Evolutionary conservation across 371 early-diverging fungal genomes (phyloP).

Genomic region (Modicella reniformis): DNA sequence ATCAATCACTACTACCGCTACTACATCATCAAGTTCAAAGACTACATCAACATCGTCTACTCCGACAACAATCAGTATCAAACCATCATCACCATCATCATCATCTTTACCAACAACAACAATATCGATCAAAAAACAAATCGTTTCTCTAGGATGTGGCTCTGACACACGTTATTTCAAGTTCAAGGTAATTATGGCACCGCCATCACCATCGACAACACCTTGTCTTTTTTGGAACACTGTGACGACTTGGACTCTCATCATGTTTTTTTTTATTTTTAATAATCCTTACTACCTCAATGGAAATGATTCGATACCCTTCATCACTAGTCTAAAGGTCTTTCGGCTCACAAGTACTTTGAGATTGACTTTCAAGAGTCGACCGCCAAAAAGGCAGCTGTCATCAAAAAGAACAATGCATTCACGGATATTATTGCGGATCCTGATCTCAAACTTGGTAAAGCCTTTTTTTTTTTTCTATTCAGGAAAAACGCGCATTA

Average conservation of each 20-base stretch:
- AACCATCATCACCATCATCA: background rate
- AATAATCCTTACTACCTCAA: too few species aligned
- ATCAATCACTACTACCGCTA: background rate
- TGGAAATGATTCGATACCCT: too few species aligned
- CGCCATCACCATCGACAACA: background rate
- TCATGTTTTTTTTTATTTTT: too few species aligned
- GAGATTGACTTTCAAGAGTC: slow-evolving; percentile 94
- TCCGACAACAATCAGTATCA: background rate
- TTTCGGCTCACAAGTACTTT: slow-evolving; percentile 68
- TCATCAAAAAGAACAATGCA: slow-evolving; percentile 67
- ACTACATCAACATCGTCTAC: background rate
- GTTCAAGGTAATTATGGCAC: slow-evolving; percentile 61
- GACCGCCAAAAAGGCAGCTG: slow-evolving; percentile 79
- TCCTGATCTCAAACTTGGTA: slow-evolving; percentile 60
- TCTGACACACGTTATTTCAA: slow-evolving; percentile 92
- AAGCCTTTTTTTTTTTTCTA: slow-evolving; percentile 5
- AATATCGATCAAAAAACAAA: slow-evolving; percentile 64
- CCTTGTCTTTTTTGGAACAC: too few species aligned
- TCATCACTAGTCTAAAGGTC: slow-evolving; percentile 24
- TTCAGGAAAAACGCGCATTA: background rate
- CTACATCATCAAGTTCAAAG: slow-evolving; percentile 11
- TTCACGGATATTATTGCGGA: slow-evolving; percentile 65
- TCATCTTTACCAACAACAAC: background rate
- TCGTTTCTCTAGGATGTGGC: slow-evolving; percentile 91
- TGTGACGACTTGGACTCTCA: too few species aligned